A percentile compares a stretch with the other conserved stretches of the same genome.
phyloP scores from a whole-genome alignment of 768 basidiomycete genomes.

The Phaeotremella fagi region DNA sequence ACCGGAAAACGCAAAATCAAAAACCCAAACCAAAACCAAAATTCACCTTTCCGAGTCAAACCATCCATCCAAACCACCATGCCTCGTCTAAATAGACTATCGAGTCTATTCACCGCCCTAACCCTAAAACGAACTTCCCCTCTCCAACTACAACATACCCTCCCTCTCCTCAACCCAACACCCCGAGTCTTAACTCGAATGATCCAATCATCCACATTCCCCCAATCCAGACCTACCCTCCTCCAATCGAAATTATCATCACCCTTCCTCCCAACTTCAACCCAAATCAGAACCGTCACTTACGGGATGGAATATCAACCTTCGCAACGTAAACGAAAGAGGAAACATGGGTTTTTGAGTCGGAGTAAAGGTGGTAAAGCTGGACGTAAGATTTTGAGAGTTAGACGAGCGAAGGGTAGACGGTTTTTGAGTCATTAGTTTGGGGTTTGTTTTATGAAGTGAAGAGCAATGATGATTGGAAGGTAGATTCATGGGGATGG shows the following conservation, averaged over 20 bases:
- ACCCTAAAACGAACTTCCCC: not conserved
- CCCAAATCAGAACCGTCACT: slow-evolving; percentile 60
- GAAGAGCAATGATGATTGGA: too few relatives aligned
- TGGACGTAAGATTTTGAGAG: slow-evolving; percentile 67
- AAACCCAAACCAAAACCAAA: too few relatives aligned
- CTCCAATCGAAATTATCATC: not conserved
- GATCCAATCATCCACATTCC: slow-evolving; percentile 1
- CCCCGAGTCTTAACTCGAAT: slow-evolving; percentile 6
- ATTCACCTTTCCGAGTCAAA: too few relatives aligned
- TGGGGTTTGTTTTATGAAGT: too few relatives aligned
- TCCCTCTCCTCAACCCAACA: too few relatives aligned
- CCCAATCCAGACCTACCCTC: not conserved
- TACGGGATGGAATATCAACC: slow-evolving; percentile 93
- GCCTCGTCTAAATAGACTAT: too few relatives aligned
- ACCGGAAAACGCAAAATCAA: too few relatives aligned
- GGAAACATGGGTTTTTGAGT: slow-evolving; percentile 84
- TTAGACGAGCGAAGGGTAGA: slow-evolving; percentile 70
- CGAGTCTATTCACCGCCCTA: not conserved
- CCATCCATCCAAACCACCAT: too few relatives aligned
- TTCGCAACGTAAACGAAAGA: slow-evolving; percentile 86
- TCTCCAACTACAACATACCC: not conserved
- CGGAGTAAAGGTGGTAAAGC: slow-evolving; percentile 56
- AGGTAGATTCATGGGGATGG: too few relatives aligned
- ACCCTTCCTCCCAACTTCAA: not conserved
- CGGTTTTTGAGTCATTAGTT: slow-evolving; percentile 73